phyloP scores from a whole-genome alignment of 768 basidiomycete species.

The Gautieria morchelliformis region DNA sequence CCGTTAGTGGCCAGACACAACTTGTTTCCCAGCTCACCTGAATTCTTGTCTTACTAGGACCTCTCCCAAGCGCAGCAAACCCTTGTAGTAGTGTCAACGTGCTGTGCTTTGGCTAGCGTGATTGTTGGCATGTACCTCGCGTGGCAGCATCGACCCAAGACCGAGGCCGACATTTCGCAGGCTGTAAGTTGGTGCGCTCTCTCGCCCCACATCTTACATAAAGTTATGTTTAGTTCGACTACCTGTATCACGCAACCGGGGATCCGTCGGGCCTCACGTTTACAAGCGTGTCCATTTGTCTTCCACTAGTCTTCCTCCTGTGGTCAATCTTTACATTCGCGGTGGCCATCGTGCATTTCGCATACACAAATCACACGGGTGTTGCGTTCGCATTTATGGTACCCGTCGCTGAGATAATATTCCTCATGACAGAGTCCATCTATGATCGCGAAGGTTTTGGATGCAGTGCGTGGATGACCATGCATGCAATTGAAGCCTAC shows the following conservation, averaged over 20 bases:
- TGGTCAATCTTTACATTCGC: not conserved
- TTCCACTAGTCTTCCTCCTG: not conserved
- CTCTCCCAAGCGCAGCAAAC: not conserved
- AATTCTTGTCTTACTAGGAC: not conserved
- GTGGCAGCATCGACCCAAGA: not conserved
- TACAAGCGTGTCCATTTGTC: not conserved
- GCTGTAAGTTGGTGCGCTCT: not conserved
- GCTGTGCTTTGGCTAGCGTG: not conserved
- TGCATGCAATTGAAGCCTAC: too few relatives aligned
- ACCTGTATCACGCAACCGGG: not conserved
- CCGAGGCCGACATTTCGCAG: not conserved
- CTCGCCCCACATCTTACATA: not conserved
- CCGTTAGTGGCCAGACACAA: not conserved
- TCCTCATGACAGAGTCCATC: not conserved
- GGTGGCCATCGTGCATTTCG: not conserved
- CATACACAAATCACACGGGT: not conserved
- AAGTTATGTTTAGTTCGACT: not conserved
- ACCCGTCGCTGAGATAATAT: not conserved
- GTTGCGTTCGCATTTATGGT: not conserved
- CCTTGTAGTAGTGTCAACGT: not conserved
- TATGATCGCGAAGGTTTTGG: too few relatives aligned
- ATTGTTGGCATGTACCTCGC: not conserved
- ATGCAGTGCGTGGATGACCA: too few relatives aligned
- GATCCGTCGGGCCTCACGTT: not conserved
- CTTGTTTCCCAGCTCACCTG: not conserved